phyloP scores from a whole-genome alignment of 352 stramenopile genomes.

The Phytophthora sansomeana region DNA sequence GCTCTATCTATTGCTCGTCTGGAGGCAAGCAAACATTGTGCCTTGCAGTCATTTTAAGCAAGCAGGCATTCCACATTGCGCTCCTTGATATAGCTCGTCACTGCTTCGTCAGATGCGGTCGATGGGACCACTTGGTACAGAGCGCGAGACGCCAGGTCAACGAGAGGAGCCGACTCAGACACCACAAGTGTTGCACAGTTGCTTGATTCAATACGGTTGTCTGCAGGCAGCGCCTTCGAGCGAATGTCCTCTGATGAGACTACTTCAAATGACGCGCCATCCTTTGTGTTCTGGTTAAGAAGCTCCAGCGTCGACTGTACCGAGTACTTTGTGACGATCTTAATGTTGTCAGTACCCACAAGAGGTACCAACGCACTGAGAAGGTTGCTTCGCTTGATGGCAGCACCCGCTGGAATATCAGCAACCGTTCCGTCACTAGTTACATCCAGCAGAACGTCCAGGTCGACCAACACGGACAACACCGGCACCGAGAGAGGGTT shows the following conservation, averaged over 20 bases:
- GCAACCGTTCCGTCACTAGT: slow-evolving; percentile 14
- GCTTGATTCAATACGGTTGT: slow-evolving; percentile 22
- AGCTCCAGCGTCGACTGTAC: slow-evolving; percentile 30
- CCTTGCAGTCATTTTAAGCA: slow-evolving; percentile 16
- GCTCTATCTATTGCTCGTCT: slow-evolving; percentile 45
- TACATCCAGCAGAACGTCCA: slow-evolving; percentile 35
- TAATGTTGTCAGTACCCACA: slow-evolving; percentile 33
- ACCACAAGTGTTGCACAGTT: slow-evolving; percentile 45
- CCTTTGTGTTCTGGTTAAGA: slow-evolving; percentile 14
- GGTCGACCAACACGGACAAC: slow-evolving; percentile 37
- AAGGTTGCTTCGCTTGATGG: slow-evolving; percentile 25
- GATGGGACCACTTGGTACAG: slow-evolving; percentile 32
- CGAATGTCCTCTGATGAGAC: slow-evolving; percentile 22
- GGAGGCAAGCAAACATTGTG: slow-evolving; percentile 2
- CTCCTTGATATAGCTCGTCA: slow-evolving; percentile 36
- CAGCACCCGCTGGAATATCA: slow-evolving; percentile 28
- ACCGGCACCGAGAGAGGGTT: slow-evolving; percentile 45
- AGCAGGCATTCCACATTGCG: slow-evolving; percentile 35
- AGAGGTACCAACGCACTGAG: slow-evolving; percentile 28
- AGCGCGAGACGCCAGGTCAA: slow-evolving; percentile 25
- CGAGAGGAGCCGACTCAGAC: slow-evolving; percentile 24
- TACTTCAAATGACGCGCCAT: slow-evolving; percentile 14
- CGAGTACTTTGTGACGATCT: slow-evolving; percentile 37
- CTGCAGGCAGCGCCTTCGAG: slow-evolving; percentile 7
- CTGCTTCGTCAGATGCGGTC: slow-evolving; percentile 19